Evolutionary conservation across 2,329 filamentous ascomycete genomes (phyloP), one percentile per base, ranked within the genome.

Genomic region (Neocucurbitaria cava): DNA sequence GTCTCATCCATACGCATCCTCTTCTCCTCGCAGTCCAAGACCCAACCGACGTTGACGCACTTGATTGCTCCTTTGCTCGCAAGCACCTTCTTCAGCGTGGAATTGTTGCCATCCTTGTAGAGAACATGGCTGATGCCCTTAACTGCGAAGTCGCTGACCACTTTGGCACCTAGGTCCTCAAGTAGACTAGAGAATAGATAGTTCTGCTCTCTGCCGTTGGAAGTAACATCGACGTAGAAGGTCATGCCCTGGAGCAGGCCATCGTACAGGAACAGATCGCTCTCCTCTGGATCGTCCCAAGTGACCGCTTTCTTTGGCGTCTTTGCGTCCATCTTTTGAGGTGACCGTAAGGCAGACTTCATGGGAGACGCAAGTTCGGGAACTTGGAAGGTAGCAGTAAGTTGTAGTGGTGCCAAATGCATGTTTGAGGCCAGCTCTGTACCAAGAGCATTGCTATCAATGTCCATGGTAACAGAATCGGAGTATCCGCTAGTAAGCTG

Each of bases 21-120:
- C 42, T 66, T 62, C 44, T 69, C 64, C 44, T 77, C 74, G 47
- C 72, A 73, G 30, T 96, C 91, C 59, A 96, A 83, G 49, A 95
- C 89, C 91, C 92, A 96, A 61, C 87, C 88, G 42, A 96, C 89
- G 45, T 92, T 92, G 50, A 96, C 91, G 76, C 92, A 96, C 64
- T 91, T 87, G 33, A 96, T 90, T 26, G 90, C 81, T 5, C 91
- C 91, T 13, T 85, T 83, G 35, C 85, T 87, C 65, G 89, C 84
- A 52, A 87, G 83, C 6, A 94, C 89, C 76, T 92, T 96, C 70
- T 96, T 89, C 61, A 96, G 77, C 0, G 92, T 96, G 23, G 88
- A 83, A 68, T 89, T 88, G 38, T 87, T 87, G 41, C 92, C 92
- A 69, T 96, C 92, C 74, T 96, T 96, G 81, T 88, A 96, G 6